Base-by-base conservation (phyloP, 1,284 basidiomycete genomes). In the Malassezia brasiliensis region DNA sequence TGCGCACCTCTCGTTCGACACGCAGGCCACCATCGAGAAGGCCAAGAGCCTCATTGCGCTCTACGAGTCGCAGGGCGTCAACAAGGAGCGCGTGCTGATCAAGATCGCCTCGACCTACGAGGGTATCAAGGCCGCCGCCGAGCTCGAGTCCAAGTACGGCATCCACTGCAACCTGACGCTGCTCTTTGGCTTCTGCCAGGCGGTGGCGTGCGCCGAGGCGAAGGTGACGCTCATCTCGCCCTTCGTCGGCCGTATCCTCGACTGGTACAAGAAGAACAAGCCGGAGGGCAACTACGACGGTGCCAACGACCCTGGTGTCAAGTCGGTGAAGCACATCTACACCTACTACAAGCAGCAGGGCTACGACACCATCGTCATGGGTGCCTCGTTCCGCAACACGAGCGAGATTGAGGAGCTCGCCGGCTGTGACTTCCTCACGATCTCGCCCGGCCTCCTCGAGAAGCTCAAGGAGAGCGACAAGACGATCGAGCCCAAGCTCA, bases 281-380 rank as follows among this genome's bases (percentile, higher is more conserved):
- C 51, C 63, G 8, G 68, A 65, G 37, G 69, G 68, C 58, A 65
- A 73, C 62, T 70, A 68, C 66, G 51, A 60, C n/a, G 56, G 63
- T 45, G 61, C 63, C 48, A 83, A 84, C 50, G 93, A 98, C 81
- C 93, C 93, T n/a, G 93, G 93, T 81, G 93, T 99, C 65, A 77
- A 83, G 76, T 93, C 89, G 38, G 93, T 99, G 61, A 85, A 87
- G 81, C 86, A 83, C 78, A 98, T 96, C 80, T 98, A 86, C 84
- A 57, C 55, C 40, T 96, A 96, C 82, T 98, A 96, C 85, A 98
- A 98, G 82, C 90, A 94, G 78, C 83, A 98, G 79, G 83, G 83
- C 63, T 96, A 96, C 84, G 90, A 91, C 75, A 99, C 93, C 67
- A 96, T 96, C 77, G 91, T 98, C 77, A 98, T 98, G 93, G 93